Evolutionary conservation across 768 basidiomycete genomes (phyloP).

Genomic region (Lactifluus rugatus): DNA sequence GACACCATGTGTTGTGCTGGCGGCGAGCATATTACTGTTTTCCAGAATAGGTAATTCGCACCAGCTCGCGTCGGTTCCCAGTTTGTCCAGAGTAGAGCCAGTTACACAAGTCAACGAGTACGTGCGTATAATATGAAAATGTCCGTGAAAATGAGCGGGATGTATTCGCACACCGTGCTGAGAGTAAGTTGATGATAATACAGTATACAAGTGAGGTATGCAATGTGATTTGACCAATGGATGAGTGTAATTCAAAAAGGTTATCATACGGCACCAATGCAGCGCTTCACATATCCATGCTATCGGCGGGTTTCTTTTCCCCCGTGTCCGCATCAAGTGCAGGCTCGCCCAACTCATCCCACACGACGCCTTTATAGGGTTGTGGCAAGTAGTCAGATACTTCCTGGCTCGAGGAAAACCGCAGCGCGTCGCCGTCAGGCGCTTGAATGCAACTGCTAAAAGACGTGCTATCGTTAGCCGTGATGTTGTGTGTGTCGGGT

Average conservation of each 20-base stretch:
- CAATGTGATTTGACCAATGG: constrained; percentile 4
- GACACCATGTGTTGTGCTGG: neutral
- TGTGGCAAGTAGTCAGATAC: constrained; percentile 19
- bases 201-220: constrained; percentile 19
- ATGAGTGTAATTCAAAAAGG: constrained; percentile 3
- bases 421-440: neutral
- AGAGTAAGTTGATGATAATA: constrained; percentile 10
- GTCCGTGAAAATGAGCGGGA: neutral
- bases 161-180: neutral
- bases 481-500: neutral
- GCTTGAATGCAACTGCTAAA: neutral
- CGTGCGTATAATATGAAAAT: neutral
- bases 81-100: neutral
- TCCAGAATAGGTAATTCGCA: neutral
- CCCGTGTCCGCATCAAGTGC: constrained; percentile 1
- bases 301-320: neutral
- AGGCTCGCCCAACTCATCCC: constrained; percentile 13
- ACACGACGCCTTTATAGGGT: constrained; percentile 2
- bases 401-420: constrained; percentile 16
- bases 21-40: neutral
- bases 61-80: neutral
- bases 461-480: neutral
- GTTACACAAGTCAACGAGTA: neutral
- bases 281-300: neutral
- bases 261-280: neutral